phyloP scores from a whole-genome alignment of 1,139 yeast species.

The Pichia sp. region DNA sequence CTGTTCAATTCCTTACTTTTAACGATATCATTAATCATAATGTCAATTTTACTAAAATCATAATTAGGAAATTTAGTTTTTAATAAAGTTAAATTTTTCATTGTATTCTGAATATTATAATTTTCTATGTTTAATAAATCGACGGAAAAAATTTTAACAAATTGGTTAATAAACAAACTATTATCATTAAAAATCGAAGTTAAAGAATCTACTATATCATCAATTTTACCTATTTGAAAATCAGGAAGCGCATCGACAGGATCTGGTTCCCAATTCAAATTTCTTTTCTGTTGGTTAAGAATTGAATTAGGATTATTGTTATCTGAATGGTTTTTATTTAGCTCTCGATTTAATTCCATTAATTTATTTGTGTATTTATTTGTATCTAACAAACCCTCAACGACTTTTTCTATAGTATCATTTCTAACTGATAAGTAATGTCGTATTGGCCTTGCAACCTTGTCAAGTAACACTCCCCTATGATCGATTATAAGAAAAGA shows the following conservation, averaged over 20 bases:
- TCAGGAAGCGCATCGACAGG: conserved; percentile 90
- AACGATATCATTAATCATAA: conserved; percentile 77
- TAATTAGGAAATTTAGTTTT: conserved; percentile 51
- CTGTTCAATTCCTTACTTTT: conserved; percentile 42
- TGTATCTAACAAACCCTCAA: conserved; percentile 60
- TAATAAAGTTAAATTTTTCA: conserved; percentile 40
- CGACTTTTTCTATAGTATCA: conserved; percentile 67
- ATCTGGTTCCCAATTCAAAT: conserved; percentile 74
- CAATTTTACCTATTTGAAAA: conserved; percentile 56
- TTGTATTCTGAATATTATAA: conserved; percentile 40
- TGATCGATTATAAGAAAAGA: conserved; percentile 80
- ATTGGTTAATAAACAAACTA: conserved; percentile 66
- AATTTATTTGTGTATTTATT: conserved; percentile 36
- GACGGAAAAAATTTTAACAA: conserved; percentile 62
- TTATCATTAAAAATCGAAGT: conserved; percentile 74
- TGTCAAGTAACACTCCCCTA: conserved; percentile 74
- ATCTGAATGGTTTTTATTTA: conserved; percentile 28
- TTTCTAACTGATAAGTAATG: conserved; percentile 58
- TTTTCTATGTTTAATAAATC: conserved; percentile 46
- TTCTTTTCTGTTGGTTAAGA: conserved; percentile 6
- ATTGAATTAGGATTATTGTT: conserved; percentile 5
- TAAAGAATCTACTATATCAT: conserved; percentile 67
- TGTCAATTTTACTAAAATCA: conserved; percentile 60
- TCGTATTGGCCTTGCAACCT: conserved; percentile 70
- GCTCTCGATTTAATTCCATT: conserved; percentile 48